These are phyloP conservation scores for Sporisorium reilianum DNA, from an alignment of 1,284 basidiomycete genomes.

Conservation along the genomic window DNA sequence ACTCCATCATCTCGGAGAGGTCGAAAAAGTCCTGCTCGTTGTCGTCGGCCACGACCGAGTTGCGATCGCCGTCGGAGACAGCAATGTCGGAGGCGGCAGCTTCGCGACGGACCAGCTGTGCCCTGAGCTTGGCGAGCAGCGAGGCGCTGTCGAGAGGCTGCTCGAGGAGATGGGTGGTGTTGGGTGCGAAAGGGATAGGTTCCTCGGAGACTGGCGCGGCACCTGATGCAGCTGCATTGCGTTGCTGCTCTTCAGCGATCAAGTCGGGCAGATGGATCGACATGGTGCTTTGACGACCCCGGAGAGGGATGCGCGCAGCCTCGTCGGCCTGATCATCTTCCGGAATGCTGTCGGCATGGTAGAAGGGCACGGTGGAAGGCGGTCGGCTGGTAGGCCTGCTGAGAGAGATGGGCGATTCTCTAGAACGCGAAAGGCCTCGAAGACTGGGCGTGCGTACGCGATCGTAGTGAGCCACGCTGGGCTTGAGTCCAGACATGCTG, in stretches of 20 bases:
- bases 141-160: constrained; percentile 48
- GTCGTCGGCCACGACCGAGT: constrained; percentile 34
- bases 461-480: constrained; percentile 60
- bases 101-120: constrained; percentile 43
- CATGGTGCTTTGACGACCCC: constrained; percentile 42
- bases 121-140: constrained; percentile 41
- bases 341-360: constrained; percentile 39
- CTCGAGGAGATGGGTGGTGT: constrained; percentile 33
- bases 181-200: constrained; percentile 16
- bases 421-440: constrained; percentile 50
- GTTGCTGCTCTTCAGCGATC: constrained; percentile 49
- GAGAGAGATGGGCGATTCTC: constrained; percentile 53
- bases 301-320: constrained; percentile 9
- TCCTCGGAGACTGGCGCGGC: constrained; percentile 11
- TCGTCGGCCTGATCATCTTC: constrained; percentile 38
- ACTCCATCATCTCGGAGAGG: constrained; percentile 60
- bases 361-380: constrained; percentile 45
- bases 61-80: constrained; percentile 34
- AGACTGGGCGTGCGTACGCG: constrained; percentile 58
- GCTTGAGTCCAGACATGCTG: constrained; percentile 47
- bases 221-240: constrained; percentile 35
- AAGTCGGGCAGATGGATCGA: constrained; percentile 46
- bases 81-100: constrained; percentile 43
- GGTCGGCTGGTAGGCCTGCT: constrained; percentile 47
- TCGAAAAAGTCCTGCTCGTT: constrained; percentile 58